Evolutionary conservation across 2,329 filamentous ascomycete genomes (phyloP).

Genomic region (Neoarthrinium moseri): DNA sequence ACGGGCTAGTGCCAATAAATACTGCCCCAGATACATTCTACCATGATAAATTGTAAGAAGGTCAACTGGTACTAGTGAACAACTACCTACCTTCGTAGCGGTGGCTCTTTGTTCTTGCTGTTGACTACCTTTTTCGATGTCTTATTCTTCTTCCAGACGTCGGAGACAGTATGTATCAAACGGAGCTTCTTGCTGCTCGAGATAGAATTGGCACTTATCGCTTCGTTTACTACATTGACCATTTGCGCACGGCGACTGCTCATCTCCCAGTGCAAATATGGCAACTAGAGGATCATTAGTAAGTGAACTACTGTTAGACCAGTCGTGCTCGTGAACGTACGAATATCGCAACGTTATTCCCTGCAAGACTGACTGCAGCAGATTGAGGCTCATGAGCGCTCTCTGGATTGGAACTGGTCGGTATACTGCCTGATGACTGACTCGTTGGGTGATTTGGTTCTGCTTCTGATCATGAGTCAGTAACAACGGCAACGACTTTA

Average conservation of each 20-base stretch:
- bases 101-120: not conserved
- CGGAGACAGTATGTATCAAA: not conserved
- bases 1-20: slow-evolving; percentile 15
- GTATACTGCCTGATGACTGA: not conserved
- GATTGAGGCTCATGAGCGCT: not conserved
- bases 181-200: not conserved
- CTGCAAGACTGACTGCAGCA: not conserved
- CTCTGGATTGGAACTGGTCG: not conserved
- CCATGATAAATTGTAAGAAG: not conserved
- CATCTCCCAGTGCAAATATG: slow-evolving; percentile 27
- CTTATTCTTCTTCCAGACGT: not conserved
- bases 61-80: not conserved
- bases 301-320: not conserved
- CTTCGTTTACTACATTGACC: slow-evolving; percentile 16
- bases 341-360: slow-evolving; percentile 11
- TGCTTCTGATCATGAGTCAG: not conserved
- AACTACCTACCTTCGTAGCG: not conserved
- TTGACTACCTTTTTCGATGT: slow-evolving; percentile 2
- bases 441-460: not conserved
- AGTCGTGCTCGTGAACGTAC: not conserved
- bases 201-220: slow-evolving; percentile 5
- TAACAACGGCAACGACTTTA: not conserved
- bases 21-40: slow-evolving; percentile 10
- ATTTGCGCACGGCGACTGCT: slow-evolving; percentile 13
- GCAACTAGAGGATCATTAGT: slow-evolving; percentile 16